Conservation (phyloP, 2,329 filamentous ascomycete genomes). For the Ophioceras dolichostomum region DNA sequence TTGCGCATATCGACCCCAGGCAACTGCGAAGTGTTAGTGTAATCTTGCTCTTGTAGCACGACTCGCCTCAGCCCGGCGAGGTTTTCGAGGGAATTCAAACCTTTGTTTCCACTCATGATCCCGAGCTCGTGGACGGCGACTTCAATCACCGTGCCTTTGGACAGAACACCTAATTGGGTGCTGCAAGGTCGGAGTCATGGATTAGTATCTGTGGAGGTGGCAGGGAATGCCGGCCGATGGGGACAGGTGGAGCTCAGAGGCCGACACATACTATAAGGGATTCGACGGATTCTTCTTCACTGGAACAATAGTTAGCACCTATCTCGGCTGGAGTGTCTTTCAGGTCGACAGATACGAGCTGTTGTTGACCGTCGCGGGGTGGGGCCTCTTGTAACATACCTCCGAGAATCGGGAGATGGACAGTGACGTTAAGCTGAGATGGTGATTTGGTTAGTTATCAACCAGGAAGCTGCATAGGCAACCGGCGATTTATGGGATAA, state of each 20-base stretch:
- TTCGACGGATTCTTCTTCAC: slow-evolving; percentile 70
- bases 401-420: slow-evolving; percentile 69
- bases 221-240: background rate
- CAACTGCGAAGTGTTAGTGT: background rate
- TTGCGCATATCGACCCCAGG: slow-evolving; percentile 2
- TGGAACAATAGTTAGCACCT: too few species aligned
- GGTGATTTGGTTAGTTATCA: too few species aligned
- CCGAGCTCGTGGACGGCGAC: slow-evolving; percentile 91
- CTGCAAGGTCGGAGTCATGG: background rate
- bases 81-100: too few species aligned
- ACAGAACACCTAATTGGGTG: slow-evolving; percentile 78
- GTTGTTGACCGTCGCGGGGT: too few species aligned
- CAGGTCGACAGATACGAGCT: too few species aligned
- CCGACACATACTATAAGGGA: slow-evolving; percentile 50
- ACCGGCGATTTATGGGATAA: too few species aligned
- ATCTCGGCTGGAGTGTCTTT: too few species aligned
- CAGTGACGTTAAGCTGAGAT: slow-evolving; percentile 36
- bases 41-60: background rate
- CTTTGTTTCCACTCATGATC: slow-evolving; percentile 30
- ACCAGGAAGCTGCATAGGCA: too few species aligned
- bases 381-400: slow-evolving; percentile 30
- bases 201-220: slow-evolving; percentile 2
- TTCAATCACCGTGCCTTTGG: slow-evolving; percentile 70
- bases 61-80: too few species aligned
- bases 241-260: slow-evolving; percentile 34